Percentiles rank a stretch among this genome's conserved stretches.
Evolutionary conservation across 768 basidiomycete genomes (phyloP).

Genomic region (Trametes gibbosa): DNA sequence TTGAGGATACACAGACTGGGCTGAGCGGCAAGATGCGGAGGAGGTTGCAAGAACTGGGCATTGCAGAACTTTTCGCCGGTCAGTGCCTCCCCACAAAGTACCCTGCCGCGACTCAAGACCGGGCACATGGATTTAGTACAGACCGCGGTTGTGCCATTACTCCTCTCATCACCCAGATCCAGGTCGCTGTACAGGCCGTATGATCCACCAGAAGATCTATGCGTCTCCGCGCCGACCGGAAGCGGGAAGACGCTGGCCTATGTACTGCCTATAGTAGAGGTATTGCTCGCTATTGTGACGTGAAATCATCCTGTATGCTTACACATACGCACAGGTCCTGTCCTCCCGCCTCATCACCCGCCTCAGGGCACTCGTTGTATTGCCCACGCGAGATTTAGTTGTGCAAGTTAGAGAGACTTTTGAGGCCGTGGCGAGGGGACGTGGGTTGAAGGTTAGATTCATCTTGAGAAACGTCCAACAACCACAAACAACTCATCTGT

Average conservation of each 20-base stretch:
- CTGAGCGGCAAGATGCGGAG: constrained; percentile 59
- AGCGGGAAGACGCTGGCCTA: constrained; percentile 99
- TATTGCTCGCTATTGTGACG: constrained; percentile 26
- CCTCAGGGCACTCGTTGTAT: constrained; percentile 81
- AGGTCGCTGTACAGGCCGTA: constrained; percentile 63
- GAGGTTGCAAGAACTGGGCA: constrained; percentile 71
- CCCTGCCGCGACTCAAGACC: not conserved
- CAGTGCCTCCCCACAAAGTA: constrained; percentile 24
- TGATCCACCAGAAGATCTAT: constrained; percentile 71
- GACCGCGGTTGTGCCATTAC: constrained; percentile 79
- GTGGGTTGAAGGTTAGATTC: constrained; percentile 69
- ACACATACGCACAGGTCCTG: constrained; percentile 43
- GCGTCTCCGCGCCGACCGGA: constrained; percentile 95
- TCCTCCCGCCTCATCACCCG: constrained; percentile 74
- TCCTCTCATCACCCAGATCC: constrained; percentile 47
- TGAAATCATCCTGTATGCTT: not conserved
- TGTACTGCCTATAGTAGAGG: constrained; percentile 89
- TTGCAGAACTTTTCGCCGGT: constrained; percentile 91
- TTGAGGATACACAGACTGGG: constrained; percentile 43
- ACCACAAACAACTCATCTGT: not conserved
- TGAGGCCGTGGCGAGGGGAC: constrained; percentile 79
- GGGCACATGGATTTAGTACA: constrained; percentile 58
- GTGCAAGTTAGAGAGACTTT: constrained; percentile 90
- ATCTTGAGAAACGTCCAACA: constrained; percentile 6
- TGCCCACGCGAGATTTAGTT: constrained; percentile 94